These are phyloP conservation scores for Leishmania major DNA, from an alignment of 208 protist species.

Conservation along the genomic window DNA sequence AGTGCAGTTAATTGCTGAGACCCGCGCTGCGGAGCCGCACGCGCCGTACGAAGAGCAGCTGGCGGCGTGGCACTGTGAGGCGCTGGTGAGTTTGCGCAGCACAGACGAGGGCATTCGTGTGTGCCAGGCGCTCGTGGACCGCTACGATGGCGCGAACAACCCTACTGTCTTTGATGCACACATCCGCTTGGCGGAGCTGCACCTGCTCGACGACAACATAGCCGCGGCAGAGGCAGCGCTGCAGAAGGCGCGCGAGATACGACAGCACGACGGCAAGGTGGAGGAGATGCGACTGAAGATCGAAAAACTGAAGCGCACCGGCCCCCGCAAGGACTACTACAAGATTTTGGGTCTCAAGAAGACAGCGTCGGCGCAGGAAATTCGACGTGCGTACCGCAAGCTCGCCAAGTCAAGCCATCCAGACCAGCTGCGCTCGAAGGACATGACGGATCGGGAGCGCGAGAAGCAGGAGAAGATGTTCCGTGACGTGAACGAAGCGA, in stretches of 20 bases:
- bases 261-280: constrained; percentile 36
- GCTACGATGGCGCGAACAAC: constrained; percentile 42
- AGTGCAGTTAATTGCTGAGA: constrained; percentile 47
- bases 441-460: constrained; percentile 67
- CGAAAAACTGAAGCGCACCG: constrained; percentile 57
- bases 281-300: constrained; percentile 47
- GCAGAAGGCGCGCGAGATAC: constrained; percentile 44
- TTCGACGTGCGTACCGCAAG: constrained; percentile 90
- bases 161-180: constrained; percentile 47
- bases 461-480: constrained; percentile 76
- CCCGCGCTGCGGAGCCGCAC: constrained; percentile 47
- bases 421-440: constrained; percentile 83
- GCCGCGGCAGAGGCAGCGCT: constrained; percentile 55
- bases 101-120: constrained; percentile 49
- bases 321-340: constrained; percentile 91
- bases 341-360: constrained; percentile 91
- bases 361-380: constrained; percentile 73
- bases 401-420: constrained; percentile 90
- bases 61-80: constrained; percentile 77
- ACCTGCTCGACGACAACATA: constrained; percentile 82
- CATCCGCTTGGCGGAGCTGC: constrained; percentile 73
- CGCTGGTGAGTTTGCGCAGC: constrained; percentile 61
- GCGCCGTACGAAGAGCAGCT: constrained; percentile 73
- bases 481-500: constrained; percentile 92
- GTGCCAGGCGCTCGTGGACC: constrained; percentile 50